Evolutionary conservation across 2,329 filamentous ascomycete genomes (phyloP), one percentile per base, ranked within the genome.

Genomic region (Penicillium sp.): DNA sequence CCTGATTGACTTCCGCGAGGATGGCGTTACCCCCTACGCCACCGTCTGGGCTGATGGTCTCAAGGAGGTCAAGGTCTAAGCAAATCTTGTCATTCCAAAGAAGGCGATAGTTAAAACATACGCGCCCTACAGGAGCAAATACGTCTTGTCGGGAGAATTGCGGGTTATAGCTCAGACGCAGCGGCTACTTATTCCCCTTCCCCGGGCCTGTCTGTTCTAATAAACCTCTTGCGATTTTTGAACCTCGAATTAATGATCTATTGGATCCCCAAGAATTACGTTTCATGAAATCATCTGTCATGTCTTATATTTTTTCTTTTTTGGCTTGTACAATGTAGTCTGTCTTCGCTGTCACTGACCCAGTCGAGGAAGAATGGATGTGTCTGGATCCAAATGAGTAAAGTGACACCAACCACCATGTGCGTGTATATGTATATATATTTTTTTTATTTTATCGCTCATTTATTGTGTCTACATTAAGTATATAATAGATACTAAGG

Each of bases 1-100:
- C 64, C 89, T 97, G 65, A 88, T 97, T 74, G 95, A 97, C 85
- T 99, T 96, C 86, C 93, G 94, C 69, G 92, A 96, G 76, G 94
- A 97, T 69, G 94, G 94, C 76, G 77, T 88, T 66, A 97, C 93
- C 53, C 94, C 94, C 58, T 99, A 84, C 74, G 82, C 96, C 69
- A 89, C 86, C 65, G 80, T 95, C 80, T 97, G 92, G 93, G 97
- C 97, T 86, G 89, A 97, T 80, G 94, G 93, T 72, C 79, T 97
- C 63, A 81, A 80, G 67, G 87, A 88, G 81, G 86, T 86, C 82
- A 97, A 99, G 90, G 91, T 97, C 67, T 99, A 93, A 72, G 62
- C 34, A 16, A 39, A 46, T 45, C 7, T 47, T 27, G 35, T 55
- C 47, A 38, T 52, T 23, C 15, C 10, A 7, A 15, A 39, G 8